phyloP scores from a whole-genome alignment of 192 early-diverging fungal genomes.

The Umbelopsis sp. region DNA sequence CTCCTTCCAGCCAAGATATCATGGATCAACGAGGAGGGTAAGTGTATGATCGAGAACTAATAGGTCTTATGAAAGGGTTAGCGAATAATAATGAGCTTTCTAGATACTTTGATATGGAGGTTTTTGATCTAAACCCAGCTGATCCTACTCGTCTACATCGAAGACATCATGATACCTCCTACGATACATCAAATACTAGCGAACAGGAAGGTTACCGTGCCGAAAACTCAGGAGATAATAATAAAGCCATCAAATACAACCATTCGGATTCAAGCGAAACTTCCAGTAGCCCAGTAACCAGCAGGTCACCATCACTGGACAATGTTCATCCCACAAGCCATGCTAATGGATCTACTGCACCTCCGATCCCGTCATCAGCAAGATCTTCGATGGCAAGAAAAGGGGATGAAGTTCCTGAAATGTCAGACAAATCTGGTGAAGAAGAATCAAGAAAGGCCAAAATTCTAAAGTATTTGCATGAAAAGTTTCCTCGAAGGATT shows the following conservation, averaged over 20 bases:
- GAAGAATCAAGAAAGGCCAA: slow-evolving; percentile 16
- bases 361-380: background rate
- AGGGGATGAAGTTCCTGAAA: background rate
- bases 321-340: too few relatives aligned
- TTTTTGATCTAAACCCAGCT: background rate
- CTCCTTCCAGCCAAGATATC: slow-evolving; percentile 14
- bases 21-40: slow-evolving; percentile 14
- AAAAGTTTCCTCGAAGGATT: slow-evolving; percentile 39
- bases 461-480: slow-evolving; percentile 35
- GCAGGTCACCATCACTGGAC: background rate
- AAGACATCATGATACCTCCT: background rate
- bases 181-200: background rate
- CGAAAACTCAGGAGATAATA: too few relatives aligned
- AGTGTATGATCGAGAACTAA: background rate
- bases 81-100: too few relatives aligned
- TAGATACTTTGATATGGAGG: slow-evolving; percentile 9
- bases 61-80: too few relatives aligned
- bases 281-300: background rate
- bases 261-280: too few relatives aligned
- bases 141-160: background rate
- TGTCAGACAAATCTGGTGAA: background rate
- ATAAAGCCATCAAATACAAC: too few relatives aligned
- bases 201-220: background rate
- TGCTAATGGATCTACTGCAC: too few relatives aligned
- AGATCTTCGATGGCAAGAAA: background rate